Evolutionary conservation across 1,284 basidiomycete species (phyloP), one percentile per base, ranked within the genome.

Genomic region (Naganishia sp.): DNA sequence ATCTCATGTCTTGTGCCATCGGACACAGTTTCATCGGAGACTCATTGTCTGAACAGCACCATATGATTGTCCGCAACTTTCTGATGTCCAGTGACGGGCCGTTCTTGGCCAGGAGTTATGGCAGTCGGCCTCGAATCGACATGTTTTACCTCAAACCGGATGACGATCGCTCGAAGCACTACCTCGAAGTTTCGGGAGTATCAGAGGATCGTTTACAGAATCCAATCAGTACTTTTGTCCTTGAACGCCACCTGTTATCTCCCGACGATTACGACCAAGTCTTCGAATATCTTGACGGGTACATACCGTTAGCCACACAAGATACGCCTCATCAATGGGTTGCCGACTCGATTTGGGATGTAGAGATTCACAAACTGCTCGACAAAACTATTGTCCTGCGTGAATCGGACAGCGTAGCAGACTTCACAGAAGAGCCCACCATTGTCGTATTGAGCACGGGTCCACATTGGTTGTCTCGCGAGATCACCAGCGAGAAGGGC

Each of bases 1-100:
- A 47, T 17, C 28, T 35, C 4, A 47, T 49, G 11, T 39, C 39
- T 17, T n/a, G 25, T 23, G 15, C n/a, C 4, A 6, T 2, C 49
- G 28, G 6, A 2, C 18, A 23, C 28, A 62, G 65, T 18, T 32
- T 62, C 43, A 57, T 62, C 32, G 65, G 58, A 2, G 65, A 66
- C 28, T 66, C 65, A 23, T 41, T 66, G 45, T 45, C 58, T 21
- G 65, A 66, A 15, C 65, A 66, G 18, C 65, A 66, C 18, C 42
- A 46, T 47, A 13, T 35, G 13, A 43, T 62, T 1, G 18, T 66
- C 32, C 46, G 52, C 15, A 61, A 61, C 45, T 28, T 66, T 4
- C 39, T 66, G 17, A 10, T 41, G 0, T 62, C 57, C 25, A 25
- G 32, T 10, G 15, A 7, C 4, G 45, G 52, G 13, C 57, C 52